These are phyloP conservation scores for Fusarium begoniae DNA, from an alignment of 2,329 filamentous ascomycete species.

Conservation along the genomic window DNA sequence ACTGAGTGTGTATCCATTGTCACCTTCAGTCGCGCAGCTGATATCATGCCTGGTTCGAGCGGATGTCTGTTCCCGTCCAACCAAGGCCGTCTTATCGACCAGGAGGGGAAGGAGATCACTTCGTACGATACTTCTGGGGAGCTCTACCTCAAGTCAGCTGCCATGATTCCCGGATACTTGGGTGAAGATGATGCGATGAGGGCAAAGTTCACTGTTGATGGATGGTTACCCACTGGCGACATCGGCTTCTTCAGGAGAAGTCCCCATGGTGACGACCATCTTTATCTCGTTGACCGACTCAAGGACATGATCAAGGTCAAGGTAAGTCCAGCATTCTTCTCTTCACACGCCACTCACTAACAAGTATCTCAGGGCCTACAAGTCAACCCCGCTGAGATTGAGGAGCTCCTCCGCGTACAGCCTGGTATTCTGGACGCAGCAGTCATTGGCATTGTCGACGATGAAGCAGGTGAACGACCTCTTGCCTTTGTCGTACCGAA, in stretches of 20 bases:
- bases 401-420: not conserved
- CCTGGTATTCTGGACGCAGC: not conserved
- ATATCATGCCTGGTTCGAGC: not conserved
- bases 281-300: not conserved
- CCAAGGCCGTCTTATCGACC: not conserved
- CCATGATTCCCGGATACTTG: not conserved
- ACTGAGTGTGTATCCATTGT: not conserved
- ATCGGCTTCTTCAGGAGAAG: not conserved
- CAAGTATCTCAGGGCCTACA: not conserved
- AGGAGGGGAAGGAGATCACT: not conserved
- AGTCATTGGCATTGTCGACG: not conserved
- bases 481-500: not conserved
- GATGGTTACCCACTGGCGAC: not conserved
- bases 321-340: not conserved
- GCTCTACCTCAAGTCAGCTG: not conserved
- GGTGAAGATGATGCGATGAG: not conserved
- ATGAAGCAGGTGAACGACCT: not conserved
- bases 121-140: not conserved
- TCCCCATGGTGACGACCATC: not conserved
- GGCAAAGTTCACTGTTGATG: not conserved
- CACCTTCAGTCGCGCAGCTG: not conserved
- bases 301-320: constrained; percentile 6
- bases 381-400: not conserved
- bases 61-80: not conserved
- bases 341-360: not conserved